Evolutionary conservation across 257 asterid genomes (phyloP).

Genomic region (Solanum paucissectum): DNA sequence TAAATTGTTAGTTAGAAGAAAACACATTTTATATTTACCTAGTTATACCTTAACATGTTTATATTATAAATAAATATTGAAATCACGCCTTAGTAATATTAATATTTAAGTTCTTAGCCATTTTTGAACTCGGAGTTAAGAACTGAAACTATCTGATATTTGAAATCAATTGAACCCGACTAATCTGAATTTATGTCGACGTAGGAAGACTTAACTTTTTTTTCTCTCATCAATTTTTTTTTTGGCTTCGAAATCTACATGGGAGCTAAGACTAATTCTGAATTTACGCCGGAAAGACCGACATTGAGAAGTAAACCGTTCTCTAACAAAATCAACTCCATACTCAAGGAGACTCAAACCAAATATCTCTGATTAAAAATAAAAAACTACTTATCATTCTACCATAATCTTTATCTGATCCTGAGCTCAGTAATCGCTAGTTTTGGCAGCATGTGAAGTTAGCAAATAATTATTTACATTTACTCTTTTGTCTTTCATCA

Average conservation of each 20-base stretch:
- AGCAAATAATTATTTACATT: conserved; percentile 28
- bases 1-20: not conserved
- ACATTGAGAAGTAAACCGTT: too few species aligned
- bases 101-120: not conserved
- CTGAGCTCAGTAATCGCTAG: not conserved
- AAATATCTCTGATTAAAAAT: too few species aligned
- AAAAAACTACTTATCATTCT: too few species aligned
- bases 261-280: too few species aligned
- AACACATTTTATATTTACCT: not conserved
- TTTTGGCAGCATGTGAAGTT: conserved; percentile 21
- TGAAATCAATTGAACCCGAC: not conserved
- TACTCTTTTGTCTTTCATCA: conserved; percentile 19
- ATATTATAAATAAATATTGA: not conserved
- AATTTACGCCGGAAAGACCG: too few species aligned
- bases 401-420: too few species aligned
- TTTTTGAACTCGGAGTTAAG: not conserved
- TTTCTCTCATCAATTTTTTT: too few species aligned
- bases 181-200: not conserved
- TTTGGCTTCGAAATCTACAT: too few species aligned
- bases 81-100: not conserved
- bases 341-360: too few species aligned
- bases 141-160: not conserved
- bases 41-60: not conserved
- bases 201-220: not conserved
- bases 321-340: too few species aligned